These are phyloP conservation scores for Teunomyces atbi DNA, from an alignment of 805 yeast species.

Conservation along the genomic window DNA sequence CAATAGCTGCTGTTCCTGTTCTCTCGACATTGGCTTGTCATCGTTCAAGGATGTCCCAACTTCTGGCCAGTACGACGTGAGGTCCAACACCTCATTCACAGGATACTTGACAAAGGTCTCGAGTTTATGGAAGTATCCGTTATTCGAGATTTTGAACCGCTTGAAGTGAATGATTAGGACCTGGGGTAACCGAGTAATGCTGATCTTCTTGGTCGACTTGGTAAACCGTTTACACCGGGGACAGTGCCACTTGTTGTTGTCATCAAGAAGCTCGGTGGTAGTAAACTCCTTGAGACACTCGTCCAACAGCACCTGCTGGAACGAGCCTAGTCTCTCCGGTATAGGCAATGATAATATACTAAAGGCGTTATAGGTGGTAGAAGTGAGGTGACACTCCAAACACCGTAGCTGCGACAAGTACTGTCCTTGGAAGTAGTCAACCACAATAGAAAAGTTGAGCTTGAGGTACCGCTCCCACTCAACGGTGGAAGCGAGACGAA, in stretches of 20 bases:
- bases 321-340: constrained; percentile 44
- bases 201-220: constrained; percentile 64
- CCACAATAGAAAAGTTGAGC: constrained; percentile 75
- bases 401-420: constrained; percentile 77
- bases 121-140: constrained; percentile 51
- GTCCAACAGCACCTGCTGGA: constrained; percentile 36
- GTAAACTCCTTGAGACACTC: constrained; percentile 79
- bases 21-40: constrained; percentile 29
- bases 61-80: constrained; percentile 72
- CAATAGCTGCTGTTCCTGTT: constrained; percentile 44
- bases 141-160: constrained; percentile 58
- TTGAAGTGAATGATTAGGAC: constrained; percentile 82
- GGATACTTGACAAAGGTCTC: constrained; percentile 73
- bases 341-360: constrained; percentile 79
- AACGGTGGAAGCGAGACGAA: constrained; percentile 77
- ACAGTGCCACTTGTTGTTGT: constrained; percentile 83
- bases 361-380: constrained; percentile 84
- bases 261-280: constrained; percentile 69
- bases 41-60: constrained; percentile 29
- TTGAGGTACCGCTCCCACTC: constrained; percentile 90
- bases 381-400: constrained; percentile 66
- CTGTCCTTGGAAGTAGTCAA: constrained; percentile 86
- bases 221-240: constrained; percentile 66
- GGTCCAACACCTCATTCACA: constrained; percentile 50
- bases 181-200: constrained; percentile 75